phyloP scores from a whole-genome alignment of 768 basidiomycete genomes.

The Candolleomyces efflorescens region DNA sequence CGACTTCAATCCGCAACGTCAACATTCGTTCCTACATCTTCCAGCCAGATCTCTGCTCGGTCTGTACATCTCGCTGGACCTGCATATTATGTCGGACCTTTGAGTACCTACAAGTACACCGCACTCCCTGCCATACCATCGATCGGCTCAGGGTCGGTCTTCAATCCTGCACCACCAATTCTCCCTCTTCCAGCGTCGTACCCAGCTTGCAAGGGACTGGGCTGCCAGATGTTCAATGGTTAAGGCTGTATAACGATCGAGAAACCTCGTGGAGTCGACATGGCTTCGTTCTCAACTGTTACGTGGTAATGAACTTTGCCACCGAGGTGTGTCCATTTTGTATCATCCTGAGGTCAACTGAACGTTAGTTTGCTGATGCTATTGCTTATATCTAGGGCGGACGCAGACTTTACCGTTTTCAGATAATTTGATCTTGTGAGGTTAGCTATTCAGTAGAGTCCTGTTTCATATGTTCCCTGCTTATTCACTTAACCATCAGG shows the following conservation, averaged over 20 bases:
- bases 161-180: neutral
- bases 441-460: conserved; percentile 79
- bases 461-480: conserved; percentile 88
- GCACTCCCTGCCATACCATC: conserved; percentile 4
- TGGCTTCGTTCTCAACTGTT: conserved; percentile 87
- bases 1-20: conserved; percentile 52
- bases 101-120: conserved; percentile 42
- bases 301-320: conserved; percentile 73
- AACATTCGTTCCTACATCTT: conserved; percentile 38
- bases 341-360: too few relatives aligned
- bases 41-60: conserved; percentile 39
- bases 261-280: conserved; percentile 81
- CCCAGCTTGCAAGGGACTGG: conserved; percentile 69
- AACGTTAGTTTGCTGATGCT: neutral
- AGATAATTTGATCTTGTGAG: conserved; percentile 90
- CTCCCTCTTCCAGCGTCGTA: conserved; percentile 35
- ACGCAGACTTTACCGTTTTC: conserved; percentile 81
- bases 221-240: conserved; percentile 84
- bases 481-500: conserved; percentile 88
- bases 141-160: neutral
- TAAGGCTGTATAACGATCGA: conserved; percentile 67
- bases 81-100: conserved; percentile 64
- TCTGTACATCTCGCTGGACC: conserved; percentile 43
- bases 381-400: conserved; percentile 42
- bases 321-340: conserved; percentile 56